Conservation (phyloP, 1,139 yeast genomes). For the Yamadazyma songkhlaensis region DNA sequence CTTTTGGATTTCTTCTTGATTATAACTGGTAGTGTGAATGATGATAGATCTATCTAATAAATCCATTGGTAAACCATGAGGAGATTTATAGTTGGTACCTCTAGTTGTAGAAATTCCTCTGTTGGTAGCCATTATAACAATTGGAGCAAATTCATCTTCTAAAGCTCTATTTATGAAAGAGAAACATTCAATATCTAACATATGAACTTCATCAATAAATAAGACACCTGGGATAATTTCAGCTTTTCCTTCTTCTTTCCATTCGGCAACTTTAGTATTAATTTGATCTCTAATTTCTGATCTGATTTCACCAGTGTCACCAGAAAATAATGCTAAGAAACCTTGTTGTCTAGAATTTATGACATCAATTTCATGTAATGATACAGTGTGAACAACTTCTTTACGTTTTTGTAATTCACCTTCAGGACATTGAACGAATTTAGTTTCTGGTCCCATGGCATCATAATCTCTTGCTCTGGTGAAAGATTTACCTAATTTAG, state of each 20-base stretch:
- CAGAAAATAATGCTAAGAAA: constrained; percentile 90
- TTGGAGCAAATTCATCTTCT: constrained; percentile 96
- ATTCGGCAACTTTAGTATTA: constrained; percentile 94
- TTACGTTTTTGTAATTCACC: constrained; percentile 96
- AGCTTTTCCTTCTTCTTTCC: constrained; percentile 99
- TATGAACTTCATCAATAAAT: constrained; percentile 97
- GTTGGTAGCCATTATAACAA: constrained; percentile 98
- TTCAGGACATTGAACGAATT: constrained; percentile 97
- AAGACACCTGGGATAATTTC: constrained; percentile 98
- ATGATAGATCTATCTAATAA: constrained; percentile 91
- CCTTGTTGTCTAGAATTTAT: constrained; percentile 98
- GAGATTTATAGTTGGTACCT: constrained; percentile 91
- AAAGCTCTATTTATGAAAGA: constrained; percentile 94
- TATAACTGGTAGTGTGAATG: constrained; percentile 78
- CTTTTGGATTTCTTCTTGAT: constrained; percentile 77
- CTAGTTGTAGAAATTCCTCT: constrained; percentile 90
- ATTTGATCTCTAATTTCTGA: constrained; percentile 96
- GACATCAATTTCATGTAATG: constrained; percentile 96
- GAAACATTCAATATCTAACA: constrained; percentile 97
- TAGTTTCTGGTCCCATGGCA: constrained; percentile 99
- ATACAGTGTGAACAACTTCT: constrained; percentile 94
- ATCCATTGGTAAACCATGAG: constrained; percentile 96
- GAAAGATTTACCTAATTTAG: constrained; percentile 92
- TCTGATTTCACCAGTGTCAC: constrained; percentile 97
- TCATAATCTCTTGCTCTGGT: constrained; percentile 97